Evolutionary conservation across 495 filamentous ascomycete species (phyloP).

Genomic region (Monascus purpureus): DNA sequence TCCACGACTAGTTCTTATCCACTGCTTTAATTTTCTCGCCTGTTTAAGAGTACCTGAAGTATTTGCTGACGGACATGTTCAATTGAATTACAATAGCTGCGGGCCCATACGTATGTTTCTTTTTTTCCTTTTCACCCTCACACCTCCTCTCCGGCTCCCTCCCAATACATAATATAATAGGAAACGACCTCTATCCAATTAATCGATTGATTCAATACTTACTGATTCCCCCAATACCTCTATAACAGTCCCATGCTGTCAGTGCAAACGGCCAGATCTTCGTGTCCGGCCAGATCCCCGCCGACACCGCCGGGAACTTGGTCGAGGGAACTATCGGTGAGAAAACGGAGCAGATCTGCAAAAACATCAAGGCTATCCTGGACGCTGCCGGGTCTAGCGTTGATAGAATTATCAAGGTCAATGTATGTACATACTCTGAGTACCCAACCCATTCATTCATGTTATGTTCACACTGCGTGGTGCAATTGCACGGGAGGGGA

Average conservation of each 20-base stretch:
- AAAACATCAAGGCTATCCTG: constrained; percentile 67
- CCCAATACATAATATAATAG: constrained; percentile 1
- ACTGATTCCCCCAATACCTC: not conserved
- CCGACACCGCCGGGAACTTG: constrained; percentile 58
- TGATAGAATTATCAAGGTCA: constrained; percentile 63
- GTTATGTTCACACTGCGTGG: no score
- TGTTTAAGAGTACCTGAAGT: no score
- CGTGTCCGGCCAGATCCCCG: constrained; percentile 87
- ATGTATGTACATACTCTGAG: constrained; percentile 13
- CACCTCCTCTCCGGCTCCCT: constrained; percentile 1
- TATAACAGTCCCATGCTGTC: constrained; percentile 70
- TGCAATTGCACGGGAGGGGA: no score
- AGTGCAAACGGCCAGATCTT: constrained; percentile 71
- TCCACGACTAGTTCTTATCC: not conserved
- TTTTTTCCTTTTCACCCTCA: constrained; percentile 1
- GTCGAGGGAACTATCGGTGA: constrained; percentile 62
- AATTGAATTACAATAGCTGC: constrained; percentile 31
- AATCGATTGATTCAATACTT: not conserved
- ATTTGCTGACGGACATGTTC: no score
- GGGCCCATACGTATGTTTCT: constrained; percentile 40
- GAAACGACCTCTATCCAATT: not conserved
- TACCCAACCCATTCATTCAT: not conserved
- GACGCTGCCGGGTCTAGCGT: constrained; percentile 63
- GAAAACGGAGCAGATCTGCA: constrained; percentile 60
- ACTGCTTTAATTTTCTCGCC: not conserved